phyloP scores from a whole-genome alignment of 345 rosid genomes.

The Turnera subulata region DNA sequence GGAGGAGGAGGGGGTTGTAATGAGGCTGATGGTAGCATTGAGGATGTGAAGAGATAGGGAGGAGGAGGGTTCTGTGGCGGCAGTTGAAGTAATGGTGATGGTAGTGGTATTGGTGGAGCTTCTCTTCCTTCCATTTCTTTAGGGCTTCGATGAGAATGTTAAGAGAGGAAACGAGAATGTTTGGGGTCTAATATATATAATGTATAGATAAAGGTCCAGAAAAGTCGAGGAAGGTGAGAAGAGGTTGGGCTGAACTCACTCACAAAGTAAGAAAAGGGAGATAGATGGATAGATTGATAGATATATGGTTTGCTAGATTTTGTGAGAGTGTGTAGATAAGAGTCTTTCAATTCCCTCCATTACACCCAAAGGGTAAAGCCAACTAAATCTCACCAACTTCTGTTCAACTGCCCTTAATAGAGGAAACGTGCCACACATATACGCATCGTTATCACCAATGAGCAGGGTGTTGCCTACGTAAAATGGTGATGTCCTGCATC shows the following conservation, averaged over 20 bases:
- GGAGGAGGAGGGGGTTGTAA: no score
- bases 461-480: not conserved
- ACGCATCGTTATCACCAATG: constrained; percentile 38
- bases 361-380: constrained; percentile 13
- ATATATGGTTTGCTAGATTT: not conserved
- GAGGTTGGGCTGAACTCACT: constrained; percentile 44
- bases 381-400: constrained; percentile 60
- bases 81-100: not conserved
- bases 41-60: constrained; percentile 24
- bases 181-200: constrained; percentile 1
- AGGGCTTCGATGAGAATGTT: no score
- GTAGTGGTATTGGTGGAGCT: not conserved
- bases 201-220: not conserved
- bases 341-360: no score
- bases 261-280: not conserved
- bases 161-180: constrained; percentile 5
- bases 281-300: no score
- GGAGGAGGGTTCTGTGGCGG: constrained; percentile 19
- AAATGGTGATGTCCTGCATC: no score
- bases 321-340: constrained; percentile 4
- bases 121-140: constrained; percentile 36
- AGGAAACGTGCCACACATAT: constrained; percentile 29
- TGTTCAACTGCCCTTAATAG: constrained; percentile 52
- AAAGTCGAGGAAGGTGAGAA: constrained; percentile 25
- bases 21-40: constrained; percentile 16